These are phyloP conservation scores for Aristolochia californica DNA, from an alignment of 164 flowering plant species.

Conservation along the genomic window DNA sequence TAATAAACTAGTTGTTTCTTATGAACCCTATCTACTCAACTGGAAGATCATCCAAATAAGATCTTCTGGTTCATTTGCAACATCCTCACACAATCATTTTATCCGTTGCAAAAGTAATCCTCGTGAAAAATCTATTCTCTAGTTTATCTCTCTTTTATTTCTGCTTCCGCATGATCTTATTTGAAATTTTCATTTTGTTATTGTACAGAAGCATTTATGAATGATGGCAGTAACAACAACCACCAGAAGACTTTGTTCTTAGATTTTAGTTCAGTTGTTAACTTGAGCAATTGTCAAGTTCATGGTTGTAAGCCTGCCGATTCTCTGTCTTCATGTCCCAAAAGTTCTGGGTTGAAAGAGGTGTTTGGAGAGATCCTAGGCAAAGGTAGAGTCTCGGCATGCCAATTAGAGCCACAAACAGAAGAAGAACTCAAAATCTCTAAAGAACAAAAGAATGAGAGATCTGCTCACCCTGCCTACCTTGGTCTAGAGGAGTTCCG, in stretches of 20 bases:
- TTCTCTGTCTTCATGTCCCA: conserved; percentile 18
- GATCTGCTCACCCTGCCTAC: conserved; percentile 24
- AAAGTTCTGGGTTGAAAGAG: conserved; percentile 25
- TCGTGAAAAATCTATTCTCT: too few species aligned
- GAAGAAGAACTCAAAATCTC: conserved; percentile 7
- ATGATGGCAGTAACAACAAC: conserved; percentile 13
- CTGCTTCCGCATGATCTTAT: neutral
- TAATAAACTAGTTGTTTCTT: too few species aligned
- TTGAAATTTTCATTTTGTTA: conserved; percentile 6
- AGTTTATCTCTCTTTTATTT: too few species aligned
- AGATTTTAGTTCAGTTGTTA: conserved; percentile 20
- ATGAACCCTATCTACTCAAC: too few species aligned
- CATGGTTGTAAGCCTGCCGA: conserved; percentile 11
- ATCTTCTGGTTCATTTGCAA: too few species aligned
- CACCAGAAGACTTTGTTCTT: conserved; percentile 9
- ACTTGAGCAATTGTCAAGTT: conserved; percentile 9
- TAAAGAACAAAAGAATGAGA: conserved; percentile 20
- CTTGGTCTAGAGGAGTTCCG: conserved; percentile 52
- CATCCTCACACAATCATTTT: too few species aligned
- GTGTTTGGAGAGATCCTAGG: conserved; percentile 26
- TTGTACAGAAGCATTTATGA: conserved; percentile 10
- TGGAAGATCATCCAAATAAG: too few species aligned
- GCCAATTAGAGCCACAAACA: conserved; percentile 21
- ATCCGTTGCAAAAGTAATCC: too few species aligned
- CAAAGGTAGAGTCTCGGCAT: conserved; percentile 18